Evolutionary conservation across 768 basidiomycete genomes (phyloP).

Genomic region (Mycena galopus): DNA sequence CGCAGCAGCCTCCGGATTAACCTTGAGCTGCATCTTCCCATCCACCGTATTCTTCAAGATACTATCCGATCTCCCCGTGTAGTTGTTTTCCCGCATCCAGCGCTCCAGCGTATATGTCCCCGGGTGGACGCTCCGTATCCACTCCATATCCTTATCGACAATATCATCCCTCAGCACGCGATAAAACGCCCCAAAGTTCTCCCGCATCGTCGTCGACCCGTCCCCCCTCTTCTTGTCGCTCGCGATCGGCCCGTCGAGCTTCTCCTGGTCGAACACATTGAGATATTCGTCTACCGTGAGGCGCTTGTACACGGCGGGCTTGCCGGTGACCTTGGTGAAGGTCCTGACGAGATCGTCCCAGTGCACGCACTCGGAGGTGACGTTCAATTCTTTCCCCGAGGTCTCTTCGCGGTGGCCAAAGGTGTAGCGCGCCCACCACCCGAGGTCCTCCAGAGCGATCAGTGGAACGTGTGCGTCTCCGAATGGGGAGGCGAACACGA

Average conservation of each 20-base stretch:
- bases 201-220: conserved; percentile 24
- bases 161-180: conserved; percentile 47
- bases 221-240: conserved; percentile 15
- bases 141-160: conserved; percentile 49
- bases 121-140: conserved; percentile 48
- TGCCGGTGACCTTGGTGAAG: conserved; percentile 29
- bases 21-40: neutral
- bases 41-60: neutral
- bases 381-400: conserved; percentile 51
- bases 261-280: conserved; percentile 5
- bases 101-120: conserved; percentile 43
- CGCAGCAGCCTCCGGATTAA: neutral
- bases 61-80: neutral
- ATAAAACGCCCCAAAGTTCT: conserved; percentile 52
- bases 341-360: conserved; percentile 52
- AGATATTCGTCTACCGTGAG: conserved; percentile 23
- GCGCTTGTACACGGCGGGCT: conserved; percentile 22
- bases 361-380: conserved; percentile 52
- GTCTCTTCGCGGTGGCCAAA: conserved; percentile 51
- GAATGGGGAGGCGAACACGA: conserved; percentile 53
- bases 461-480: conserved; percentile 51
- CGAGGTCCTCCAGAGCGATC: conserved; percentile 54
- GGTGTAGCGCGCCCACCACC: conserved; percentile 54
- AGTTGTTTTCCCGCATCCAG: conserved; percentile 46
- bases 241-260: conserved; percentile 29